Conservation (phyloP, 192 early-diverging fungal genomes). For the Dispira simplex region DNA sequence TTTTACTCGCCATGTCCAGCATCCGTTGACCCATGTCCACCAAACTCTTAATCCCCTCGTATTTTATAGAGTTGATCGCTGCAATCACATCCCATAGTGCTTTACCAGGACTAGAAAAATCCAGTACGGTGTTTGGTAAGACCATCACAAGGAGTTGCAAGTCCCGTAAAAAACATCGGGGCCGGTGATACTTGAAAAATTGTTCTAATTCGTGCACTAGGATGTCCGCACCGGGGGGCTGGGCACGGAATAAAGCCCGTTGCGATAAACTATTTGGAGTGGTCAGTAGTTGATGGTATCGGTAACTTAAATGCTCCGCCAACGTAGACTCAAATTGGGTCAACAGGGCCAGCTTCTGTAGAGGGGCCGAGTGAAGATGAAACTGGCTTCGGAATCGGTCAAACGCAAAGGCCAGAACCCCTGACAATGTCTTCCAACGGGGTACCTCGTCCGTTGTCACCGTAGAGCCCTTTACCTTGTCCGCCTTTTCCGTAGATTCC, state of each 20-base stretch:
- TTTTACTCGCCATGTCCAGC: constrained; percentile 6
- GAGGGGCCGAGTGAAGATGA: constrained; percentile 9
- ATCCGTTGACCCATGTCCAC: constrained; percentile 1
- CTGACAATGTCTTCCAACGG: background rate
- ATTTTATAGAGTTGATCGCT: constrained; percentile 2
- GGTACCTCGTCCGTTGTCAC: background rate
- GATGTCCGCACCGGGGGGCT: constrained; percentile 2
- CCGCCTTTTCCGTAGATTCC: background rate
- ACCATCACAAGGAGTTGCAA: constrained; percentile 4
- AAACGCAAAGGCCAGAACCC: background rate
- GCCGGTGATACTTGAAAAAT: constrained; percentile 1
- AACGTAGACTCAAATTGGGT: background rate
- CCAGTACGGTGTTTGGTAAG: background rate
- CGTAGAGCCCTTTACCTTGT: background rate
- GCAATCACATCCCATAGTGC: constrained; percentile 5
- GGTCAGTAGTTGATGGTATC: background rate
- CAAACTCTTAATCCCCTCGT: constrained; percentile 2
- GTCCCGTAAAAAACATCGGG: constrained; percentile 8
- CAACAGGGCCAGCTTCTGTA: background rate
- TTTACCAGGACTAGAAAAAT: constrained; percentile 8
- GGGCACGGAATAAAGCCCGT: background rate
- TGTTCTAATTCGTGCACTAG: background rate
- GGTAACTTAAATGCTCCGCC: constrained; percentile 6
- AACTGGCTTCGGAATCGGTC: constrained; percentile 8
- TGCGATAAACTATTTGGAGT: too few relatives aligned